Percentiles rank a stretch among this genome's conserved stretches.
These are phyloP conservation scores for Botryosphaeria agaves DNA, from an alignment of 2,329 filamentous ascomycete species.

Conservation along the genomic window DNA sequence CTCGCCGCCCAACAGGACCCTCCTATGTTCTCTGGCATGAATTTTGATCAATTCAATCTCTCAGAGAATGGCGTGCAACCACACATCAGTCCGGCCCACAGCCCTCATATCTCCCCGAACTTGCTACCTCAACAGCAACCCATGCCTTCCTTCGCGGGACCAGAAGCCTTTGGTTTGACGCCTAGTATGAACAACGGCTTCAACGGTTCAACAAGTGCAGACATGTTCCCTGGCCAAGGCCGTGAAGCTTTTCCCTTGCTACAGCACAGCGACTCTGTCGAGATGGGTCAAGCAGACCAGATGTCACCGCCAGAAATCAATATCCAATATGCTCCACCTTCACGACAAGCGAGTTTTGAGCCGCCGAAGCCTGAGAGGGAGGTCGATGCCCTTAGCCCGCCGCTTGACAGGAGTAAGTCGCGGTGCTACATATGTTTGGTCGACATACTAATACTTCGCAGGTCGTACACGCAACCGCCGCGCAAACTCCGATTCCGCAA, in stretches of 20 bases:
- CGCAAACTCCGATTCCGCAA: slow-evolving; percentile 43
- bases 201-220: slow-evolving; percentile 21
- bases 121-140: slow-evolving; percentile 51
- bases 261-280: slow-evolving; percentile 29
- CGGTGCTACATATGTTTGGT: slow-evolving; percentile 1
- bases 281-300: slow-evolving; percentile 50
- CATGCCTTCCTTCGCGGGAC: slow-evolving; percentile 29
- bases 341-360: slow-evolving; percentile 48
- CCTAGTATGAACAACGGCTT: slow-evolving; percentile 31
- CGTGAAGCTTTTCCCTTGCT: slow-evolving; percentile 32
- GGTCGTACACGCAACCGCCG: slow-evolving; percentile 37
- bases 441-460: slow-evolving; percentile 12
- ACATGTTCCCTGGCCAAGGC: slow-evolving; percentile 30
- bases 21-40: slow-evolving; percentile 58
- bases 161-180: slow-evolving; percentile 27
- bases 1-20: slow-evolving; percentile 55
- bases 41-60: slow-evolving; percentile 65
- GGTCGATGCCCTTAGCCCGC: slow-evolving; percentile 69
- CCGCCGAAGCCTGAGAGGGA: slow-evolving; percentile 47
- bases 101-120: slow-evolving; percentile 52
- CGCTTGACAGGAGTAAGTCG: slow-evolving; percentile 42
- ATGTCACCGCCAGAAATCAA: slow-evolving; percentile 93
- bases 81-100: slow-evolving; percentile 44
- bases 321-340: slow-evolving; percentile 74
- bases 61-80: slow-evolving; percentile 46